These are phyloP conservation scores for Cryoendolithus antarcticus DNA, from an alignment of 2,329 filamentous ascomycete genomes.

Conservation along the genomic window DNA sequence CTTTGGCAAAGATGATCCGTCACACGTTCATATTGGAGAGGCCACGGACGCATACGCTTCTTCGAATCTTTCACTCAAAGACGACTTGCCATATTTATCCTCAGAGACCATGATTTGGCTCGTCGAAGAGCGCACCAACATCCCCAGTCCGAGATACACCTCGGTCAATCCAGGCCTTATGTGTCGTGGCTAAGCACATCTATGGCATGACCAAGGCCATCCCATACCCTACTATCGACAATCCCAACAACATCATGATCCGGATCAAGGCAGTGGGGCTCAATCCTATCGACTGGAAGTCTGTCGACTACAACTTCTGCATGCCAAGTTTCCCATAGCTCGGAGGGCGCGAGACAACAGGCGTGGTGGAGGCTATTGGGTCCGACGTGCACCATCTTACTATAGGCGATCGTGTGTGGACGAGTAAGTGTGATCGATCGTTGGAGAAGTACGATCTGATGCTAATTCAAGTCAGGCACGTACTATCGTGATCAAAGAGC, in stretches of 20 bases:
- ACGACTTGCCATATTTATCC: too few relatives aligned
- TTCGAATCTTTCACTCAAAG: too few relatives aligned
- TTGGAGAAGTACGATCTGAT: background rate
- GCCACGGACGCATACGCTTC: too few relatives aligned
- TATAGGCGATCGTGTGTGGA: conserved; percentile 3
- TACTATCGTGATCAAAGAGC: conserved; percentile 32
- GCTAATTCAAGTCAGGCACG: conserved; percentile 24
- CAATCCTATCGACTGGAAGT: conserved; percentile 32
- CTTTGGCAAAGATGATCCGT: too few relatives aligned
- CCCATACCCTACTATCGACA: too few relatives aligned
- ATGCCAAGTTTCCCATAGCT: conserved; percentile 26
- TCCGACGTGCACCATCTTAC: conserved; percentile 1
- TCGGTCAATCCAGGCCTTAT: too few relatives aligned
- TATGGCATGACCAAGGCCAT: too few relatives aligned
- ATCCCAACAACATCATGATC: conserved; percentile 26
- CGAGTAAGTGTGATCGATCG: conserved; percentile 7
- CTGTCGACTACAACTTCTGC: conserved; percentile 32
- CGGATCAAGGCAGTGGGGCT: conserved; percentile 25
- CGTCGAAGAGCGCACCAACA: too few relatives aligned
- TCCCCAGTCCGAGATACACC: too few relatives aligned
- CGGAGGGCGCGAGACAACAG: conserved; percentile 12
- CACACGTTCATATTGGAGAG: too few relatives aligned
- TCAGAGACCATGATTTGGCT: too few relatives aligned
- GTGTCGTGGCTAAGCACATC: too few relatives aligned
- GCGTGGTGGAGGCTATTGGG: conserved; percentile 7